These are phyloP conservation scores for Brassica nigra DNA, from an alignment of 345 rosid species.

Conservation along the genomic window DNA sequence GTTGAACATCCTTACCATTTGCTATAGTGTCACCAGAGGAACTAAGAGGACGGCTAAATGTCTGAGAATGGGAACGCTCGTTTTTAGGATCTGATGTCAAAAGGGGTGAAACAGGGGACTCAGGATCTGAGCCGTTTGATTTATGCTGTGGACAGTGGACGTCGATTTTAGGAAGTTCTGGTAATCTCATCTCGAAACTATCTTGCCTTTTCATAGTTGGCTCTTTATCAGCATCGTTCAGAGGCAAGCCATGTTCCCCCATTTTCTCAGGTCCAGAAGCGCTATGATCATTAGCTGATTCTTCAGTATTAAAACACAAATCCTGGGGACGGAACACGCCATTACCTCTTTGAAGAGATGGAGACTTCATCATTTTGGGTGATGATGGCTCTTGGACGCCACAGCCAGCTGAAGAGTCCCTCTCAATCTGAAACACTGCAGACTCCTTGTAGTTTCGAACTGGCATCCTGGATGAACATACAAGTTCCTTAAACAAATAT, in stretches of 20 bases:
- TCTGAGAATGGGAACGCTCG: conserved; percentile 99
- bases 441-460: conserved; percentile 63
- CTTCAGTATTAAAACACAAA: conserved; percentile 58
- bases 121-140: conserved; percentile 94
- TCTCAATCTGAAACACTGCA: conserved; percentile 77
- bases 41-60: conserved; percentile 89
- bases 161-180: conserved; percentile 91
- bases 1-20: conserved; percentile 59
- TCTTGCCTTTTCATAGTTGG: conserved; percentile 96
- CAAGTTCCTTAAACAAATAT: conserved; percentile 17
- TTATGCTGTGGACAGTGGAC: conserved; percentile 64
- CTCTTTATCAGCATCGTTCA: conserved; percentile 71
- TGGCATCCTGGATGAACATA: conserved; percentile 79
- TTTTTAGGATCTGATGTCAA: conserved; percentile 94
- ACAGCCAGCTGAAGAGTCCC: conserved; percentile 81
- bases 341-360: conserved; percentile 89
- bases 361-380: conserved; percentile 83
- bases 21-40: conserved; percentile 66
- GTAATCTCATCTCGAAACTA: conserved; percentile 95
- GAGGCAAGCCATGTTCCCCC: conserved; percentile 65
- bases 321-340: conserved; percentile 60
- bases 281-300: conserved; percentile 66
- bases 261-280: conserved; percentile 69
- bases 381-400: conserved; percentile 89
- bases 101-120: conserved; percentile 98